A percentile compares a stretch with the other conserved stretches of the same genome.
Evolutionary conservation across 306 rosid species (phyloP).

Genomic region (Purshia tridentata): DNA sequence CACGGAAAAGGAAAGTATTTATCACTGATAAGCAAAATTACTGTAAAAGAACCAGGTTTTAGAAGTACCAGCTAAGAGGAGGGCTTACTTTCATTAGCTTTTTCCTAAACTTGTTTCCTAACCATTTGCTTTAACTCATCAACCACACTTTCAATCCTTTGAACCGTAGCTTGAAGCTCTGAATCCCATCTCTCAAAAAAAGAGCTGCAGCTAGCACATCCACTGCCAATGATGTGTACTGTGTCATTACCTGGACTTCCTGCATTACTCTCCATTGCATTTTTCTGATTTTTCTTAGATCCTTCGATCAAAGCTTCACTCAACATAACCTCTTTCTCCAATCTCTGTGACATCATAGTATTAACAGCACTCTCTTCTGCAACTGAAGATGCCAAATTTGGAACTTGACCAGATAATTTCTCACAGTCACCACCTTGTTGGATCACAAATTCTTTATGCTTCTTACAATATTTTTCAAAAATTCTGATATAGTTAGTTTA

Average conservation of each 20-base stretch:
- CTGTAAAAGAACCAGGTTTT: background rate
- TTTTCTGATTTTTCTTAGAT: background rate
- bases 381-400: background rate
- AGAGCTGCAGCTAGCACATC: background rate
- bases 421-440: background rate
- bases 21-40: background rate
- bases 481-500: background rate
- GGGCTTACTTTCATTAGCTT: background rate
- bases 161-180: conserved; percentile 1
- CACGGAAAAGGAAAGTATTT: background rate
- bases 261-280: background rate
- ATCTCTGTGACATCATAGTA: background rate
- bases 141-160: background rate
- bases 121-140: background rate
- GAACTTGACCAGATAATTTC: background rate
- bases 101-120: background rate
- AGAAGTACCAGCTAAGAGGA: background rate
- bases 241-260: background rate
- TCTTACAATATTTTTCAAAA: background rate
- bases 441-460: too few species aligned
- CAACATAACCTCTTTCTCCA: background rate
- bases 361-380: background rate
- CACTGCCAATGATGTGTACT: background rate
- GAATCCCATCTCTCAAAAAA: background rate
- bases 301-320: background rate